These are phyloP conservation scores for Blastomyces silverae DNA, from an alignment of 2,329 filamentous ascomycete genomes.

Conservation along the genomic window DNA sequence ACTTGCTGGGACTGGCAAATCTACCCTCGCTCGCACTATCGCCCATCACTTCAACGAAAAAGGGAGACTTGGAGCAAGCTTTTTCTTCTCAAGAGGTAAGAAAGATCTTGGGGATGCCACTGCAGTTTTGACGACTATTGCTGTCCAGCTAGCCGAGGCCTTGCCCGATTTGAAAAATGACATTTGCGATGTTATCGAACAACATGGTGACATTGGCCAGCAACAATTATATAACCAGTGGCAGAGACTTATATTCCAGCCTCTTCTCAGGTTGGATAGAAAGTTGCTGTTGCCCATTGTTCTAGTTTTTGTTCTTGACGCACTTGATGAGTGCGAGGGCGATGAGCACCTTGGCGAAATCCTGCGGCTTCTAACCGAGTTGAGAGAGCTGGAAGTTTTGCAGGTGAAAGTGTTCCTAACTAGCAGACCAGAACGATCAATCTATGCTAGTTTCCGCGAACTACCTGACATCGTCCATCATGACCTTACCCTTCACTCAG, in stretches of 20 bases:
- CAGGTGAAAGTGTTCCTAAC: conserved; percentile 28
- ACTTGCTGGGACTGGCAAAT: conserved; percentile 33
- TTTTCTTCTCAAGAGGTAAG: conserved; percentile 29
- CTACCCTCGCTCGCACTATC: conserved; percentile 29
- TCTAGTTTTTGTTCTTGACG: conserved; percentile 27
- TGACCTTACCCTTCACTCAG: conserved; percentile 25
- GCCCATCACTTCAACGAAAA: conserved; percentile 18
- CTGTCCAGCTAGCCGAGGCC: conserved; percentile 26
- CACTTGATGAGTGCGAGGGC: conserved; percentile 29
- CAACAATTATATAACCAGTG: conserved; percentile 27
- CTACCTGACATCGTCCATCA: conserved; percentile 20
- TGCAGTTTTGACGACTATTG: conserved; percentile 27
- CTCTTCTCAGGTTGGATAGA: conserved; percentile 20
- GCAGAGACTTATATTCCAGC: conserved; percentile 24
- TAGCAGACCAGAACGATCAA: conserved; percentile 27
- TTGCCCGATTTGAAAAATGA: conserved; percentile 27
- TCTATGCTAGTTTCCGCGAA: conserved; percentile 22
- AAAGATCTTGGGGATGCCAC: conserved; percentile 22
- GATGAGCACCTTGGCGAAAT: conserved; percentile 24
- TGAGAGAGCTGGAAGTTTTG: conserved; percentile 15
- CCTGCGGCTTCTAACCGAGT: conserved; percentile 21
- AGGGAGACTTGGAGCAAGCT: conserved; percentile 26
- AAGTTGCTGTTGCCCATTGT: conserved; percentile 5
- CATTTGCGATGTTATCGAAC: conserved; percentile 23
- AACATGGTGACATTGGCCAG: conserved; percentile 26